Evolutionary conservation across 2,329 filamentous ascomycete species (phyloP), one percentile per base, ranked within the genome.

Genomic region (Fusarium duplospermum): DNA sequence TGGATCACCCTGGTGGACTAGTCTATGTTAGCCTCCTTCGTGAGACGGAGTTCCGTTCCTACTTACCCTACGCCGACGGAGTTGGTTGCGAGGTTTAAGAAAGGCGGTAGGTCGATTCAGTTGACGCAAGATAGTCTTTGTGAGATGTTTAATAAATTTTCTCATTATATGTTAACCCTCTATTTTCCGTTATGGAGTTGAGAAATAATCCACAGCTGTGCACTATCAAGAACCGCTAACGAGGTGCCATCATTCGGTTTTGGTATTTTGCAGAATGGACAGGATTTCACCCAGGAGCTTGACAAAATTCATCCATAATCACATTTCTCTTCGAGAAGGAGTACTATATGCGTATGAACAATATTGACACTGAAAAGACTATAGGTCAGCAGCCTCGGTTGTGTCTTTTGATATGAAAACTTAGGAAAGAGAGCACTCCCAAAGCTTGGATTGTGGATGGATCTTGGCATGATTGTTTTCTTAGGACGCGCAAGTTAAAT

Each of bases 41-140:
- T 33, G 27, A 33, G 13, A 54, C 50, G 50, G 50, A 33, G 50
- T 54, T 54, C 50, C 50, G 50, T 54, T 54, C 11, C 11, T 54
- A 54, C 27, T 6, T 54, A 54, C 50, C 50, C 50, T 54, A 54
- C 7, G n/a, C 50, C 50, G 50, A 31, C 29, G 50, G 50, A 54
- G 27, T 54, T 31, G 18, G n/a, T 54, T 31, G 1, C 4, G n/a
- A 22, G 29, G 50, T 52, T n/a, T 52, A 24, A 8, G 18, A 52
- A 29, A 52, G 24, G 5, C 6, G 24, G 24, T 52, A 52, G 24
- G 47, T 29, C 6, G 10, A 14, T n/a, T n/a, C 3, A 29, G n/a
- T 11, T 2, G 1, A 18, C 2, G 8, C 8, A 50, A 10, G 22
- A 27, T 50, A 50, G 45, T 11, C 16, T 50, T 10, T 6, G 4